Base-by-base conservation (phyloP, 371 early-diverging fungal species). In the Mortierella sp. region DNA sequence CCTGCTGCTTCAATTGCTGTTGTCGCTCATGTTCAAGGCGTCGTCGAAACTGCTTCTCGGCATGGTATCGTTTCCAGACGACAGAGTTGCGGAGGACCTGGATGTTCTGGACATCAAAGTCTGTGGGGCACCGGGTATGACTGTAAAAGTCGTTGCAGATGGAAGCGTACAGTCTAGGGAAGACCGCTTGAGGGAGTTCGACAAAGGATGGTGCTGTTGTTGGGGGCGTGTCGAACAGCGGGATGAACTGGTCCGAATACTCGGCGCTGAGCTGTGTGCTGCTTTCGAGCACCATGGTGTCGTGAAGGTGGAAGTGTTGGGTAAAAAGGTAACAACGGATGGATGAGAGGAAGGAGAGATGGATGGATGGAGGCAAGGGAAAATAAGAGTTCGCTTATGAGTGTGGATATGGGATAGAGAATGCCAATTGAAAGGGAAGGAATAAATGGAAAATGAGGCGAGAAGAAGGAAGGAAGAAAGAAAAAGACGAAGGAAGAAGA, bases 31-130 rank as follows among this genome's bases (percentile, higher is more conserved):
- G 50, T 16, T 73, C 70, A 5, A 63, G 44, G 44, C 71, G 64
- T 16, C 83, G 75, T 10, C 79, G 76, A 29, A 72, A 43, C 34
- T 47, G 47, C 48, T 83, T 83, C 50, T 78, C 78, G 9, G 76
- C 73, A 3, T 83, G 78, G 34, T 83, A 83, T 3, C 79, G 75
- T 2, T 55, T 68, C 83, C 83, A 78, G 26, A 73, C 29, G 22
- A 73, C n/a, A 2, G 73, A 69, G 63, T 83, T 83, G 40, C 83
- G 64, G 45, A 83, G 48, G 1, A 83, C 44, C 24, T 61, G 70
- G 26, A 78, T 61, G 67, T 66, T 72, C 41, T 68, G 43, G 31
- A 83, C 66, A 2, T 45, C 13, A 48, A 73, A 83, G 63, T 83
- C 83, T 19, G 44, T 14, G 4, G 24, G 31, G 43, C 71, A 45